Evolutionary conservation across 2,329 filamentous ascomycete species (phyloP), one percentile per base, ranked within the genome.

Genomic region (Westerdykella sp.): DNA sequence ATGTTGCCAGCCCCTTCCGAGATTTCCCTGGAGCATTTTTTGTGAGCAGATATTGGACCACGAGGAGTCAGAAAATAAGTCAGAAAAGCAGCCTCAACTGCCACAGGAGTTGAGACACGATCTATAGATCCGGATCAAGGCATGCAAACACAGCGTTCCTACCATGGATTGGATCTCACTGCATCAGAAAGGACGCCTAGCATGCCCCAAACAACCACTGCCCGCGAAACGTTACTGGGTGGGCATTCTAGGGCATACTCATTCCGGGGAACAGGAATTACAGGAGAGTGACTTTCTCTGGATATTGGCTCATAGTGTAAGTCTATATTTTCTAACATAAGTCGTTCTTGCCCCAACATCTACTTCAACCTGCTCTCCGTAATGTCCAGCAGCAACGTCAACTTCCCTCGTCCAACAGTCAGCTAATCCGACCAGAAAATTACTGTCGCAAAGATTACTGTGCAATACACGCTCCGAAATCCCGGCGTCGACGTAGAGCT

Each of bases 271-370:
- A 3, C 41, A 55, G 3, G 25, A 38, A 5, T 34, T 57, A 2
- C 15, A 25, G 6, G 52, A 60, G 34, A 7, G 21, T 1, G 59
- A 67, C 37, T 65, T 69, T 38, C 41, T 66, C 1, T 71, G 67
- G 64, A 55, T 69, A 43, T 62, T 62, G 30, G 57, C 53, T 13
- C 53, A 63, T 40, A 30, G 39, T n/a, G 62, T 66, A 46, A 53
- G 62, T 54, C 18, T 10, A 13, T 12, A 22, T 14, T 7, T 16
- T 31, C n/a, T 13, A 11, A 28, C 28, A 30, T 2, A 15, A 22
- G 16, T 16, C 16, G 15, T 42, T 37, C 5, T 10, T 4, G 5
- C n/a, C 23, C 11, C 37, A 12, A 13, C 34, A 21, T 21, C 18
- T 21, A 21, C 18, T 3, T 21, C 18, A 21, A 21, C 6, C 18